Percentiles rank a stretch among this genome's conserved stretches.
Conservation (phyloP, 1,284 basidiomycete species). For the Serendipita sp. region DNA sequence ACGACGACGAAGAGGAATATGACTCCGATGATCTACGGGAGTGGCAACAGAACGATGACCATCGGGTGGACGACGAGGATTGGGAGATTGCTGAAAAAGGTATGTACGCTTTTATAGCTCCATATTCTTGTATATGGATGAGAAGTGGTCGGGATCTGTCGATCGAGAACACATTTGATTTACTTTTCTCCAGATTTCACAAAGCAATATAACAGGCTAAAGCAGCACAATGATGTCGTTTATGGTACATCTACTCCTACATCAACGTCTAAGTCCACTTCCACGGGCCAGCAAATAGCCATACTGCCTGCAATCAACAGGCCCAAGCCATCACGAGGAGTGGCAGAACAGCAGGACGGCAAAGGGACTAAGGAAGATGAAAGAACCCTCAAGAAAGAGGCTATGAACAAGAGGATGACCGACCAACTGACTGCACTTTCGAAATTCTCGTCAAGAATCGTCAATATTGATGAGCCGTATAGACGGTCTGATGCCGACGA, state of each 20-base stretch:
- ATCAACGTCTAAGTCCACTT: constrained; percentile 15
- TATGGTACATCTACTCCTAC: constrained; percentile 37
- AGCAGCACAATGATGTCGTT: constrained; percentile 68
- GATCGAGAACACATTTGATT: not conserved
- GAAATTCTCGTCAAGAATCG: constrained; percentile 54
- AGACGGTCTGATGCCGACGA: constrained; percentile 9
- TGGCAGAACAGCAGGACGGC: constrained; percentile 10
- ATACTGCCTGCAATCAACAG: constrained; percentile 63
- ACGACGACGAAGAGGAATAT: constrained; percentile 29
- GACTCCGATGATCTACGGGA: constrained; percentile 25
- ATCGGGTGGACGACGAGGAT: constrained; percentile 73
- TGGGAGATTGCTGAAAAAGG: constrained; percentile 79
- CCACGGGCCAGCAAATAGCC: constrained; percentile 35
- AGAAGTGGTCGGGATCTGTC: too few species aligned
- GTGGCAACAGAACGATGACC: constrained; percentile 28
- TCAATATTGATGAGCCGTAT: constrained; percentile 61
- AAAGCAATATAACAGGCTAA: constrained; percentile 86
- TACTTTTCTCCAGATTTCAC: constrained; percentile 62
- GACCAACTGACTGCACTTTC: constrained; percentile 57
- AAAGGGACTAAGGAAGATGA: constrained; percentile 14
- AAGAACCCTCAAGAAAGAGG: constrained; percentile 31
- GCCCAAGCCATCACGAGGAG: constrained; percentile 16
- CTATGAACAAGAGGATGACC: constrained; percentile 14
- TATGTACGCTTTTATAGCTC: constrained; percentile 17
- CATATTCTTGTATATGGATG: constrained; percentile 11